Percentiles rank a stretch among this genome's conserved stretches.
phyloP scores from a whole-genome alignment of 306 rosid genomes.

The Sicyos edulis region DNA sequence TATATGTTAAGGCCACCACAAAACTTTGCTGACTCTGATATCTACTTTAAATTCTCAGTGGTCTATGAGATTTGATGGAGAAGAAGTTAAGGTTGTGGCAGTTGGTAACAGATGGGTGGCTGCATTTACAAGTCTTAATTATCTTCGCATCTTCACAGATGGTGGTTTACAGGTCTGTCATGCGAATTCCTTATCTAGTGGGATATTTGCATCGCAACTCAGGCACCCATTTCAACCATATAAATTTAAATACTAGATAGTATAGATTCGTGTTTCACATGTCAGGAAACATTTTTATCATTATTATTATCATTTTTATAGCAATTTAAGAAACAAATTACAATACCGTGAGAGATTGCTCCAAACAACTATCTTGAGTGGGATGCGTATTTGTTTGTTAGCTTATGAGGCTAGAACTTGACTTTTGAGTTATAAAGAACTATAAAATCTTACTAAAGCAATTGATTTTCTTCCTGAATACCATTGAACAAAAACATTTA shows the following conservation, averaged over 20 bases:
- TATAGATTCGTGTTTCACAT: neutral
- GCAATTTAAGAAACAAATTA: neutral
- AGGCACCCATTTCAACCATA: neutral
- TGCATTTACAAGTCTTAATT: conserved; percentile 76
- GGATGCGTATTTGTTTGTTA: neutral
- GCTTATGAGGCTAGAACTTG: neutral
- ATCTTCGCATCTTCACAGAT: conserved; percentile 79
- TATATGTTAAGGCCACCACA: neutral
- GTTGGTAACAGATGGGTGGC: conserved; percentile 87
- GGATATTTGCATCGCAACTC: neutral
- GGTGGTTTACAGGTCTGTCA: conserved; percentile 84
- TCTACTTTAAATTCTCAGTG: conserved; percentile 47
- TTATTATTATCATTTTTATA: too few species aligned
- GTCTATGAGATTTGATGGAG: conserved; percentile 97
- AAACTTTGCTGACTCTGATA: conserved; percentile 27
- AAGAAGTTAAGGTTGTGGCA: conserved; percentile 89
- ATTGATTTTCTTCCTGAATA: neutral
- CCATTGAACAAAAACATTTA: too few species aligned
- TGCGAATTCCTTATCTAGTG: neutral
- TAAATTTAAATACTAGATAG: neutral
- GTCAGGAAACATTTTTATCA: neutral
- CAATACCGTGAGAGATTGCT: neutral
- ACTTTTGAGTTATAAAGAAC: neutral
- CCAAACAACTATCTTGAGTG: neutral
- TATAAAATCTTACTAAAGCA: neutral